A percentile compares a stretch with the other conserved stretches of the same genome.
These are phyloP conservation scores for Cenchrus americanus DNA, from an alignment of 176 grass and related monocot genomes.

Conservation along the genomic window DNA sequence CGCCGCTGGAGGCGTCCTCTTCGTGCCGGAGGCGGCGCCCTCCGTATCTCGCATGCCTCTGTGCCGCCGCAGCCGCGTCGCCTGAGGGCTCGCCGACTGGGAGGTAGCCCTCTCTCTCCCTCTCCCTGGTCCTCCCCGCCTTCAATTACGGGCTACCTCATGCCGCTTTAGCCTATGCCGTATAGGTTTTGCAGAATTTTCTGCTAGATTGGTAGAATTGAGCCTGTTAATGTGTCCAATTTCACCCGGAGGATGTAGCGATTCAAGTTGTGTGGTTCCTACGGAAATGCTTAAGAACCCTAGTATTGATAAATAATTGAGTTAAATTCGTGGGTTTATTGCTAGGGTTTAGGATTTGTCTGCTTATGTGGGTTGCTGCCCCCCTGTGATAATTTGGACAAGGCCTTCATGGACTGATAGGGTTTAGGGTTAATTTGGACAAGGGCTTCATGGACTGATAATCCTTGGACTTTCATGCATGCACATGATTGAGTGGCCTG, in stretches of 20 bases:
- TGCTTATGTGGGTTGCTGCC: no score
- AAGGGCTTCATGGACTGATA: background rate
- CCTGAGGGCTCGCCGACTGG: background rate
- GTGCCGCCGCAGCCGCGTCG: background rate
- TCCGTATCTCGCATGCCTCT: background rate
- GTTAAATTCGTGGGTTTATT: background rate
- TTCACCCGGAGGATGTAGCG: background rate
- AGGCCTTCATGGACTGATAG: background rate
- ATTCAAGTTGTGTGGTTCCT: background rate
- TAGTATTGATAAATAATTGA: background rate
- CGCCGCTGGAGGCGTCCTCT: constrained; percentile 23
- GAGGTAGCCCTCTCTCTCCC: constrained; percentile 9
- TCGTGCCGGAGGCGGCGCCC: background rate
- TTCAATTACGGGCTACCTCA: background rate
- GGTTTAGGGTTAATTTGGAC: background rate
- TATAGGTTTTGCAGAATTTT: background rate
- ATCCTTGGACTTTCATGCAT: background rate
- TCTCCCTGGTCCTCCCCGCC: background rate
- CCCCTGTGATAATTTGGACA: no score
- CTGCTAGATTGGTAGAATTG: constrained; percentile 13
- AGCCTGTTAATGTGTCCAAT: constrained; percentile 9
- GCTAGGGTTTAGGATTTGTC: background rate
- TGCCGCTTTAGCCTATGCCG: background rate
- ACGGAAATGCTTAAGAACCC: background rate
- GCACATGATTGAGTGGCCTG: background rate